Base-by-base conservation (phyloP, 805 yeast genomes). In the Ogataea methanolica region DNA sequence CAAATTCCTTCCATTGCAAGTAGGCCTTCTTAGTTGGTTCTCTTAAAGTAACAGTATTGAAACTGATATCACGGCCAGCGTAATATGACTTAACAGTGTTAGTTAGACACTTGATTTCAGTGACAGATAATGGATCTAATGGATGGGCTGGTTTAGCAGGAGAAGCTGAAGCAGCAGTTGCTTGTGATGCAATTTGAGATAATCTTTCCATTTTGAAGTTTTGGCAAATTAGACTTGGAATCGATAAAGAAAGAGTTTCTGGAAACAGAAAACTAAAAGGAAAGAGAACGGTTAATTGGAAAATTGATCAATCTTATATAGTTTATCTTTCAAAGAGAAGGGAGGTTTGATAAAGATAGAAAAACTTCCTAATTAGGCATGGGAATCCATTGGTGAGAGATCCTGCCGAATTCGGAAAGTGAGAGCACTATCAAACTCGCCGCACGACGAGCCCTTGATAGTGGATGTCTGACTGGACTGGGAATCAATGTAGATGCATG, bases 11-110 rank as follows among this genome's bases (percentile, higher is more conserved):
- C 90, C 90, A 85, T 42, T 72, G 75, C 52, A 81, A 73, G 68
- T 71, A 84, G 6, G 77, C 79, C 50, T 69, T 70, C 66, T 85
- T 85, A 50, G 80, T 68, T 52, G 92, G 92, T 68, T 85, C 92
- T 60, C 79, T 75, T 46, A 85, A 68, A 36, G 90, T 80, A 52
- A 85, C 74, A 34, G 88, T 82, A 68, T 85, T 85, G 74, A 84
- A 85, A 36, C 74, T 59, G 50, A 84, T 69, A 11, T 41, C 48
- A 43, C 65, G 70, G 19, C 78, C 78, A 41, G 68, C 61, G 57
- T 72, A 80, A 51, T 76, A 61, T 22, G 69, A 66, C 61, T 75
- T 77, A 49, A 85, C 70, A 41, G 80, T 63, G 36, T 66, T 61
- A n/a, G 85, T 73, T 26, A 76, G 82, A 14, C 78, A 72, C 57